A percentile compares a stretch with the other conserved stretches of the same genome.
These are phyloP conservation scores for Yamadazyma pseudoaaseri DNA, from an alignment of 1,139 yeast species.

Conservation along the genomic window DNA sequence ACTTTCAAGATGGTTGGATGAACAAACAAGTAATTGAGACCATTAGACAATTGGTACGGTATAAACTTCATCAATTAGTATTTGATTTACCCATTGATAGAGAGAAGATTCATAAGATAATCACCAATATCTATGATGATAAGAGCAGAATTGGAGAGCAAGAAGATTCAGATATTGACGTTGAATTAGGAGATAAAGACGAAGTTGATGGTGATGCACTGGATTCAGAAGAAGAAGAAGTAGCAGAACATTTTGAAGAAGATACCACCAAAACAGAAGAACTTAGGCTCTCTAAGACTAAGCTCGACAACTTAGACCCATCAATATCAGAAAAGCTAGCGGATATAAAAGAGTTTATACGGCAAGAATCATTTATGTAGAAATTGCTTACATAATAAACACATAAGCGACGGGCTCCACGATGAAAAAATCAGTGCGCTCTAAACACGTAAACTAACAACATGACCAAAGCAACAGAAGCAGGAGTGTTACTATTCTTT, in stretches of 20 bases:
- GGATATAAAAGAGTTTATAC: slow-evolving; percentile 45
- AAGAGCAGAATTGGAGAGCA: slow-evolving; percentile 26
- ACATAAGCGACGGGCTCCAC: no score
- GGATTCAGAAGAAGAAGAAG: slow-evolving; percentile 20
- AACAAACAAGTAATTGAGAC: slow-evolving; percentile 59
- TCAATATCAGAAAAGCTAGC: slow-evolving; percentile 37
- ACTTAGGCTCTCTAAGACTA: slow-evolving; percentile 10
- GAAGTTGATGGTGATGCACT: slow-evolving; percentile 23
- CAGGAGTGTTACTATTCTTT: slow-evolving; percentile 48
- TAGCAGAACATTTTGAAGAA: slow-evolving; percentile 20
- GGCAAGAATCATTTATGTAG: slow-evolving; percentile 34
- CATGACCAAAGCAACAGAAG: slow-evolving; percentile 74
- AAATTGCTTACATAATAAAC: background rate
- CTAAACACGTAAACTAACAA: slow-evolving; percentile 4
- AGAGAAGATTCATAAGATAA: slow-evolving; percentile 42
- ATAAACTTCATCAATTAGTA: slow-evolving; percentile 60
- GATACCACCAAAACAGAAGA: slow-evolving; percentile 20
- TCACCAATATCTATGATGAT: slow-evolving; percentile 37
- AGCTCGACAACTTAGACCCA: slow-evolving; percentile 19
- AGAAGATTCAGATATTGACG: slow-evolving; percentile 6
- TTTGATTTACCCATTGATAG: slow-evolving; percentile 42
- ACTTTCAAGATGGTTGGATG: slow-evolving; percentile 74
- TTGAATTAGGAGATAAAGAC: slow-evolving; percentile 23
- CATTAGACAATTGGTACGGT: slow-evolving; percentile 67
- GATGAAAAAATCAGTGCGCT: background rate